Percentiles rank a stretch among this genome's conserved stretches.
Conservation (phyloP, 2,329 filamentous ascomycete genomes). For the Paecilomyces dactylethromorphus region DNA sequence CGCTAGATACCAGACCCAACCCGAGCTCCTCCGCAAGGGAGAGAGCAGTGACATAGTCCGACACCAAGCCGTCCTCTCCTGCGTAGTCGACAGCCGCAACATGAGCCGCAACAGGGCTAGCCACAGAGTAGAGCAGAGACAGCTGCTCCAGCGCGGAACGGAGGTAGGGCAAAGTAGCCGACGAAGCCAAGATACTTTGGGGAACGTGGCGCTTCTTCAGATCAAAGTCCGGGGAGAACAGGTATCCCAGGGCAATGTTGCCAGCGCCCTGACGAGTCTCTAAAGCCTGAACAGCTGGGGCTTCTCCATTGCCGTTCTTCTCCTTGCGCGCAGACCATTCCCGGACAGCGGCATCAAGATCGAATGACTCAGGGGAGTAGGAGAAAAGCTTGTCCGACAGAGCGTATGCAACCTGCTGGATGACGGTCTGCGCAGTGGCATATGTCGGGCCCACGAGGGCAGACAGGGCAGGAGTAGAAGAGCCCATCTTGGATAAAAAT, state of each 20-base stretch:
- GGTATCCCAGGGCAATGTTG: slow-evolving; percentile 86
- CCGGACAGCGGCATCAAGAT: slow-evolving; percentile 76
- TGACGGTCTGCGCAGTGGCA: slow-evolving; percentile 82
- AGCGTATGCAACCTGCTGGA: slow-evolving; percentile 93
- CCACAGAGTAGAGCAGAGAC: slow-evolving; percentile 80
- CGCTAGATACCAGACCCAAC: slow-evolving; percentile 75
- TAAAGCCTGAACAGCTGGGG: slow-evolving; percentile 69
- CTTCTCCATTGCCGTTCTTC: slow-evolving; percentile 74
- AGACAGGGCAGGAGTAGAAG: slow-evolving; percentile 39
- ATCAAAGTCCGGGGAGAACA: slow-evolving; percentile 97
- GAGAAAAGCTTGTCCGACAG: slow-evolving; percentile 97
- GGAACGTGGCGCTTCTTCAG: slow-evolving; percentile 83
- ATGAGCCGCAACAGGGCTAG: slow-evolving; percentile 88
- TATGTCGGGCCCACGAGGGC: slow-evolving; percentile 82
- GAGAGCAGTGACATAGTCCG: slow-evolving; percentile 79
- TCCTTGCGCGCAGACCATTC: slow-evolving; percentile 66
- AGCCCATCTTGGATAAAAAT: slow-evolving; percentile 20
- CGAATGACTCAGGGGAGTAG: slow-evolving; percentile 90
- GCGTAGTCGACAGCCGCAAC: slow-evolving; percentile 85
- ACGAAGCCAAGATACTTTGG: slow-evolving; percentile 82
- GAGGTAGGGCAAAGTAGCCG: slow-evolving; percentile 72
- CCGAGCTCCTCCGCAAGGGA: slow-evolving; percentile 83
- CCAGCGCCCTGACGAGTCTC: slow-evolving; percentile 87
- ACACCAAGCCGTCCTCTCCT: slow-evolving; percentile 64
- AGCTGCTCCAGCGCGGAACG: slow-evolving; percentile 85